phyloP scores from a whole-genome alignment of 495 filamentous ascomycete genomes.

The Daldinia grandis region DNA sequence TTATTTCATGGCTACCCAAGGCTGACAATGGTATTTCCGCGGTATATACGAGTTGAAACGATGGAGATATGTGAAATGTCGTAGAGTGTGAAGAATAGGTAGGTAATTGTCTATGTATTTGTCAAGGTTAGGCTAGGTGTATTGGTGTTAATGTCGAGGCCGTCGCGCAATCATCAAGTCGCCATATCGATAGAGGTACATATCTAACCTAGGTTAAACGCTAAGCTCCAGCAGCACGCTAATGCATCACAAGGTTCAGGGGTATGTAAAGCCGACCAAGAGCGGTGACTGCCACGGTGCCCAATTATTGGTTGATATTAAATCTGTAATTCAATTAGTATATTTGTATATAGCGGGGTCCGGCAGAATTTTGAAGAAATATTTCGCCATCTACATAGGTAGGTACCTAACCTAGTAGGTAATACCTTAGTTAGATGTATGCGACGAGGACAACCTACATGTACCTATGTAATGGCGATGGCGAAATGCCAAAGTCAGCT shows the following conservation, averaged over 20 bases:
- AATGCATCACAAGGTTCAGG: conserved; percentile 12
- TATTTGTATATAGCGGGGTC: conserved; percentile 33
- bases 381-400: conserved; percentile 27
- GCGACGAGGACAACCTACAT: background rate
- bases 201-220: background rate
- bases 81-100: background rate
- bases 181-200: background rate
- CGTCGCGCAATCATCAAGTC: background rate
- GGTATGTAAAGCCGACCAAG: conserved; percentile 17
- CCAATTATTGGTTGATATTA: conserved; percentile 27
- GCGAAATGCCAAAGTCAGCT: background rate
- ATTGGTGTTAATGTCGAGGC: background rate
- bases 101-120: background rate
- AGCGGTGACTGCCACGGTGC: conserved; percentile 29
- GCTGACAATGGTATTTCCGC: background rate
- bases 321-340: background rate
- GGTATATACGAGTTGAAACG: background rate
- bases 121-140: background rate
- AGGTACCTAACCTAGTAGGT: too few species aligned
- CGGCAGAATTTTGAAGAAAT: conserved; percentile 32
- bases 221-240: conserved; percentile 1
- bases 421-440: background rate
- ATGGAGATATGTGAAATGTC: background rate
- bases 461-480: conserved; percentile 18
- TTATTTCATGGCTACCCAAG: conserved; percentile 42